Base-by-base conservation (phyloP, 1,284 basidiomycete species). In the Irpex sp. region DNA sequence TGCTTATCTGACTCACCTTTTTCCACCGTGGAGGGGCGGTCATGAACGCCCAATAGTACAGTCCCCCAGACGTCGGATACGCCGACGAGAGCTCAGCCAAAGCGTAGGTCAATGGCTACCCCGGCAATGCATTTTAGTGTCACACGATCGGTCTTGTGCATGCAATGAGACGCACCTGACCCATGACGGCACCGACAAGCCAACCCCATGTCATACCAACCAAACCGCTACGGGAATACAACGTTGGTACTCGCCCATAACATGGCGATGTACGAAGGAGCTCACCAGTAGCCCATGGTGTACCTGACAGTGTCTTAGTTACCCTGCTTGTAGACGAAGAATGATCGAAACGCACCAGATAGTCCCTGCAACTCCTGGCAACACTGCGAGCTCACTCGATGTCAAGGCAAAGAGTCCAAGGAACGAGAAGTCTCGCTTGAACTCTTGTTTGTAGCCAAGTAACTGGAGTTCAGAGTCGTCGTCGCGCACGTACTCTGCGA, bases 41-140 rank as follows among this genome's bases (percentile, higher is more conserved):
- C 63, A 63, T 66, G 52, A 63, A 68, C 31, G 67, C 65, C 67
- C 67, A 68, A 37, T 68, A 66, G 60, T 68, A 68, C 17, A 68
- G 58, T 17, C 67, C 67, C 8, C 67, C 65, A 4, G 67, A 68
- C 7, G 67, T 68, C 13, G 67, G 67, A 44, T 66, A 66, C 5
- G 67, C 67, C 4, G 67, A 68, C 19, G 63, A 51, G 8, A 68
- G 58, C 58, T 68, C 67, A 21, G 67, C 67, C 47, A 67, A 48
- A 5, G 66, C 58, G 44, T 67, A 67, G 8, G 56, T 59, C 44
- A 67, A 48, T 40, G 61, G 61, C 66, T 67, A 37, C 48, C 17
- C 38, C 31, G 2, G 26, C 21, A 4, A 21, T 38, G 13, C 6
- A 36, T 34, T 15, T 36, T 47, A 56, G 26, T 19, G n/a, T 11